phyloP scores from a whole-genome alignment of 1,284 basidiomycete species.

The Cutaneotrichosporon daszewskae region DNA sequence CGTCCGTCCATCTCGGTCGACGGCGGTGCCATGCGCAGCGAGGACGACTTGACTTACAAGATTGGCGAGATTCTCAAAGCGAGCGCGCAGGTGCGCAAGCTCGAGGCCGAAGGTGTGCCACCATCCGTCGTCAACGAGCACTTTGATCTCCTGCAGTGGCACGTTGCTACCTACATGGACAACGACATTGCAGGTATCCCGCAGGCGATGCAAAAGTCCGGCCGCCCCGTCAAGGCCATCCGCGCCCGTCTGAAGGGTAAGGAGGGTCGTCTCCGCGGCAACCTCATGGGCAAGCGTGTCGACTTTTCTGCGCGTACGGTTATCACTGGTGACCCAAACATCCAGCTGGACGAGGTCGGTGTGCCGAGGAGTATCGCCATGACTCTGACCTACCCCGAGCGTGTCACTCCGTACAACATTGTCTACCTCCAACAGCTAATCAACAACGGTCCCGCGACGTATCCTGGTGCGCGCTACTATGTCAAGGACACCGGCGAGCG shows the following conservation, averaged over 20 bases:
- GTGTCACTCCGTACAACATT: conserved; percentile 98
- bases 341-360: conserved; percentile 94
- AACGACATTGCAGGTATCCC: conserved; percentile 99
- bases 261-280: conserved; percentile 95
- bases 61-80: conserved; percentile 96
- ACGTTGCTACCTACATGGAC: conserved; percentile 99
- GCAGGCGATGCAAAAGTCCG: conserved; percentile 94
- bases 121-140: conserved; percentile 94
- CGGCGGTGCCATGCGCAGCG: conserved; percentile 90
- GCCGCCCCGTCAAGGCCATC: conserved; percentile 96
- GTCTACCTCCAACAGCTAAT: conserved; percentile 90
- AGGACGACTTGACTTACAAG: conserved; percentile 99
- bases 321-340: conserved; percentile 97
- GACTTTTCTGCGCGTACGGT: conserved; percentile 99
- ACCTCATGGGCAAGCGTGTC: conserved; percentile 99
- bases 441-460: conserved; percentile 90
- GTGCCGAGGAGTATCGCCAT: conserved; percentile 96
- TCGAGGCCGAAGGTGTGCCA: conserved; percentile 95
- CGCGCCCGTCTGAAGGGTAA: conserved; percentile 97
- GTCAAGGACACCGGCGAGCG: conserved; percentile 97
- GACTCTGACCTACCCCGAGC: conserved; percentile 95
- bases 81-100: conserved; percentile 82
- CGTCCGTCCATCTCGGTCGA: conserved; percentile 96
- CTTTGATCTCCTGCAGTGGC: conserved; percentile 95
- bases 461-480: conserved; percentile 95